Evolutionary conservation across 1,139 yeast genomes (phyloP), one percentile per base, ranked within the genome.

Genomic region (Magnusiomyces tetraspermus): DNA sequence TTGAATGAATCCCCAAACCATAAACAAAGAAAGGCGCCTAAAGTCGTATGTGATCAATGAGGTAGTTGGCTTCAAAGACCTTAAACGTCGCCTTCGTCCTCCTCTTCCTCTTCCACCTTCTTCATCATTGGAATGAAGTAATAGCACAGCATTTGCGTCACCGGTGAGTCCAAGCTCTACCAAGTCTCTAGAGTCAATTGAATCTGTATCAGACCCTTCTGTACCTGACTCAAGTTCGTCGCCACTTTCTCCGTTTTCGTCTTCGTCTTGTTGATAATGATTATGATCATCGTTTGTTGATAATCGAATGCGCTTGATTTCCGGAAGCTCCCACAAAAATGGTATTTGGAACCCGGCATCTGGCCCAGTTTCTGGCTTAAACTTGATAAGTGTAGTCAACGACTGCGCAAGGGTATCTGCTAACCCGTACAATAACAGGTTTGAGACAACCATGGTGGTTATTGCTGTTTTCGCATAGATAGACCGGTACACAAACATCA

Each of bases 371-470:
- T 63, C 65, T 3, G 65, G 65, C 13, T 51, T 54, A 51, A 64
- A 65, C 43, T 61, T 63, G 21, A 58, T 43, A 57, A 63, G 59
- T 2, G 65, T 58, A 5, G 79, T 61, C 1, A 85, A 70, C 1
- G 85, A 75, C 67, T 92, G 98, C 0, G 97, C 98, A 56, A 89
- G 68, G 0, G 92, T 81, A 64, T 90, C 98, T 0, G 97, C 89
- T 8, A 89, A 80, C 0, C 96, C 97, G 65, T 83, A 87, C 3
- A 90, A 71, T 13, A 90, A 80, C 41, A 86, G 71, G 63, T 90
- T 90, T 0, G 97, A 83, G n/a, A 84, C 79, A 53, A 87, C 78
- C 48, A 90, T 86, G 3, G 97, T 89, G 19, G 85, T 65, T 28
- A 89, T 68, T 0, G 94, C 83, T 53, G 80, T 80, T 56, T 72